Evolutionary conservation across 495 filamentous ascomycete genomes (phyloP), one percentile per base, ranked within the genome.

Genomic region (Lasiosphaeris hirsuta): DNA sequence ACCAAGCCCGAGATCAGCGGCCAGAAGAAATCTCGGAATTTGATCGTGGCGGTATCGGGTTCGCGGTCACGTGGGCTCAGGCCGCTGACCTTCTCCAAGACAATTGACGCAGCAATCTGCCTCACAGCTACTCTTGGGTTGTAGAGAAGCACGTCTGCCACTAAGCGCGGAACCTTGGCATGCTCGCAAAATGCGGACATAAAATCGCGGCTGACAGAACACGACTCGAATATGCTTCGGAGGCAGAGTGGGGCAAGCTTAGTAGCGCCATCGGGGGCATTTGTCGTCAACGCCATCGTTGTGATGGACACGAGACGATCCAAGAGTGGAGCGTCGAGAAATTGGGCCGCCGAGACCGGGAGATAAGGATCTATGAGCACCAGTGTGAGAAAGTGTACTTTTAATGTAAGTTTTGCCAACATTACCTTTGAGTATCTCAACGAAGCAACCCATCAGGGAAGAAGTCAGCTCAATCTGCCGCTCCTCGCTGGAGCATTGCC

Each of bases 191-290:
- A 82, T 4, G 75, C 72, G 3, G 65, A 55, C 87, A 88, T 90
- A 59, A 90, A 80, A 0, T 62, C 54, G 10, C 69, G 57, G 51
- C 82, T 87, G 44, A 83, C 77, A 10, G 84, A 69, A 41, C 86
- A 89, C 13, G 78, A 82, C 65, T 90, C 84, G 0, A 90, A 70
- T 3, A 92, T 72, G 10, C 84, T 75, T 11, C 82, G 80, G 50
- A 91, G 86, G 30, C 79, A 80, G 40, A 79, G 63, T 44, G 74
- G 66, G 4, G 84, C 60, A 65, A 83, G 63, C 71, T 72, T 60
- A 43, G 77, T 56, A 15, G 75, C 66, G 35, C 65, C 58, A 35
- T 67, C 64, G 17, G 67, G 61, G 13, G 65, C 65, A 34, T 61
- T 30, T 10, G 64, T 56, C 13, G 59, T 37, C n/a, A 57, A 30